Evolutionary conservation across 495 filamentous ascomycete species (phyloP), one percentile per base, ranked within the genome.

Genomic region (Astrothelium subdiscretum): DNA sequence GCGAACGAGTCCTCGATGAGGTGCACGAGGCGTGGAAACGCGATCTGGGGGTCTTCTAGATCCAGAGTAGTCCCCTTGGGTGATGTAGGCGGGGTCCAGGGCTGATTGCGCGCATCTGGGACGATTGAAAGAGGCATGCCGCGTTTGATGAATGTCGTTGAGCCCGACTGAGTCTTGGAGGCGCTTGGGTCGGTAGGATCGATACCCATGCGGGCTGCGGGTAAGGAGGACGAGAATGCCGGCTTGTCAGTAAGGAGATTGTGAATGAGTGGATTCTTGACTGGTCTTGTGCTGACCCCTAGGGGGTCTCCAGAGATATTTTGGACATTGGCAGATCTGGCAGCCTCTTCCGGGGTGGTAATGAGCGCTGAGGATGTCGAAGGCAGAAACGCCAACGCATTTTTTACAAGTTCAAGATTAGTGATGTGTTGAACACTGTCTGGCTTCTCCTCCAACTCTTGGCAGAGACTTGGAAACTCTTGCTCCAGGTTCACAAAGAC

Each of bases 191-290:
- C 4, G 15, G 22, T 54, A 24, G 48, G 0, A 15, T 54, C 48
- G 20, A 54, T 2, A 27, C 48, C 48, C 18, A 85, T 79, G 24
- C 86, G 81, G 57, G 83, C 80, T 3, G 83, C 74, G 0, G 94
- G 94, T 0, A 99, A 78, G 0, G 94, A 99, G 1, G 94, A 91
- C 11, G 92, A 97, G 63, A 90, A 85, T 24, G 89, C 78, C 1
- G 94, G 94, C 70, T 96, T 92, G 74, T 99, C 92, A 18, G 94
- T 99, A 20, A 99, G 81, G 8, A 97, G 86, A 67, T 95, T 97
- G 73, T 97, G 94, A 60, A 99, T 97, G 12, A 99, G 80, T 0
- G 92, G 91, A 69, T 99, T 97, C 65, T 88, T 85, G 70, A 86
- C 85, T 58, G 83, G 80, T 63, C 90, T 81, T 0, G 90, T 91